Percentiles rank a stretch among this genome's conserved stretches.
phyloP scores from a whole-genome alignment of 75 land plant species.

The Cryptomeria japonica region DNA sequence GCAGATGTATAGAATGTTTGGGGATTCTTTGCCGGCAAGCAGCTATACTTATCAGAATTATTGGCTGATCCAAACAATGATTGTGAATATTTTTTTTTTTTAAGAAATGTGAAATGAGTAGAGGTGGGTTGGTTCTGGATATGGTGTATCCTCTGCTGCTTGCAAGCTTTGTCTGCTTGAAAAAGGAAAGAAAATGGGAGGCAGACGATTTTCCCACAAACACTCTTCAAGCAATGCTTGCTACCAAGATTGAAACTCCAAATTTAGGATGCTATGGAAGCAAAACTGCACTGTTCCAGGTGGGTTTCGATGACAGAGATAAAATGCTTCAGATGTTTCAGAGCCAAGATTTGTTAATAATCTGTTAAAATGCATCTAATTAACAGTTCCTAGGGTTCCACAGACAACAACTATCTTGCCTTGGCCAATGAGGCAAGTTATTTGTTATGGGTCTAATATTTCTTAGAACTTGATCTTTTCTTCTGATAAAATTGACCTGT shows the following conservation, averaged over 20 bases:
- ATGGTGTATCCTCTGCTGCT: conserved; percentile 57
- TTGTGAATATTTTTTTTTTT: too few relatives aligned
- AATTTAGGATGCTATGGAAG: conserved; percentile 26
- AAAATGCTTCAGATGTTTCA: not conserved
- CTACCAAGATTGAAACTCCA: conserved; percentile 23
- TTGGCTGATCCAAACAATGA: too few relatives aligned
- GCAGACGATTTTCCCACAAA: conserved; percentile 33
- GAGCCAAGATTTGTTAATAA: not conserved
- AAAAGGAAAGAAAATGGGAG: conserved; percentile 45
- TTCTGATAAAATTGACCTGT: not conserved
- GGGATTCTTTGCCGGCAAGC: too few relatives aligned
- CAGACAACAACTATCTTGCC: conserved; percentile 46
- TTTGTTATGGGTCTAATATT: not conserved
- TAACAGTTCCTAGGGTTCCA: conserved; percentile 47
- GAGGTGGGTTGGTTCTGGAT: conserved; percentile 49
- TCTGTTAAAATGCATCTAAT: not conserved
- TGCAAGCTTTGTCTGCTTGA: conserved; percentile 51
- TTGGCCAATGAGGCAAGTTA: conserved; percentile 40
- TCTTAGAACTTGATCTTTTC: not conserved
- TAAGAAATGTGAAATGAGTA: not conserved
- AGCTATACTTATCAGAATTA: too few relatives aligned
- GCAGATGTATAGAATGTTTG: too few relatives aligned
- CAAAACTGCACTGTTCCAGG: conserved; percentile 38
- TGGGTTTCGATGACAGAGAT: not conserved
- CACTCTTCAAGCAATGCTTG: conserved; percentile 16